Conservation (phyloP, 768 basidiomycete species). For the Lactifluus volemus region DNA sequence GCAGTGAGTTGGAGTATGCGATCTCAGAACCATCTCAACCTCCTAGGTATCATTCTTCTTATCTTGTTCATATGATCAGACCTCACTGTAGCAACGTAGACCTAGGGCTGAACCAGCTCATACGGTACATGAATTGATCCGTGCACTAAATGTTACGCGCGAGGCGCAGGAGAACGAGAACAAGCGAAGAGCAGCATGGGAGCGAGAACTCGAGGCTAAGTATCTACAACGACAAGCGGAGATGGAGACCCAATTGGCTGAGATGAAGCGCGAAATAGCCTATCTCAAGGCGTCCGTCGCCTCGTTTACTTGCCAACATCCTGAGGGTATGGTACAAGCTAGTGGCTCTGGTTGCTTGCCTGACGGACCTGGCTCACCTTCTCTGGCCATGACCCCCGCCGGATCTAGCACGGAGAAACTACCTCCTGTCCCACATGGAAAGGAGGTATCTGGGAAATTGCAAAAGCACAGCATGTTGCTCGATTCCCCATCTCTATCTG, state of each 20-base stretch:
- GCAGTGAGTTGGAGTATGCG: constrained; percentile 58
- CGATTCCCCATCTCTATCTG: constrained; percentile 29
- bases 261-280: constrained; percentile 46
- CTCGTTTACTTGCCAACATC: not conserved
- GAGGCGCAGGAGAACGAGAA: constrained; percentile 55
- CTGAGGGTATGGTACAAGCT: not conserved
- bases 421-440: not conserved
- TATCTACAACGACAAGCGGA: constrained; percentile 46
- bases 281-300: constrained; percentile 36
- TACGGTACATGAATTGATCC: constrained; percentile 51
- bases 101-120: constrained; percentile 24
- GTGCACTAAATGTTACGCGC: constrained; percentile 46
- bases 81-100: constrained; percentile 1
- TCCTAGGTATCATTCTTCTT: constrained; percentile 6
- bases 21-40: constrained; percentile 37
- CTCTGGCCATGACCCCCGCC: not conserved
- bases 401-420: not conserved
- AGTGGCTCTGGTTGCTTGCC: not conserved
- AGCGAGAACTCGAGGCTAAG: constrained; percentile 59
- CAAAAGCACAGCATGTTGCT: constrained; percentile 16
- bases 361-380: not conserved
- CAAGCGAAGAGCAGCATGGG: constrained; percentile 55
- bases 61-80: not conserved
- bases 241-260: constrained; percentile 46
- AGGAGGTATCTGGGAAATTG: not conserved